phyloP scores from a whole-genome alignment of 768 basidiomycete species.

The Suillus subluteus region DNA sequence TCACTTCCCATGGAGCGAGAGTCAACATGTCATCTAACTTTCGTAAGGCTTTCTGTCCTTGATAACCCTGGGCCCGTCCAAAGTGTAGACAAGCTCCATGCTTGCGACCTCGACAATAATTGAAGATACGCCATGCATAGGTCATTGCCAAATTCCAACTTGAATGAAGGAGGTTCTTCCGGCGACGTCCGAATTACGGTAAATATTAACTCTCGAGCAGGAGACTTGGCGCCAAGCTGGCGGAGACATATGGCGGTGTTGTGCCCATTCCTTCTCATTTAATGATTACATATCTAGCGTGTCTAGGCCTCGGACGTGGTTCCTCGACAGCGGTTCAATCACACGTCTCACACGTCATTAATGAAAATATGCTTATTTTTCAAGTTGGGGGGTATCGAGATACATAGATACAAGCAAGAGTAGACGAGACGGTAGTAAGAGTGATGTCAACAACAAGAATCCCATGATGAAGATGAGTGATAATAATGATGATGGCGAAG shows the following conservation, averaged over 20 bases:
- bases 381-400: background rate
- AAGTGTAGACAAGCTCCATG: background rate
- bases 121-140: background rate
- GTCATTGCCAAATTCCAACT: background rate
- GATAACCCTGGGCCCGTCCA: background rate
- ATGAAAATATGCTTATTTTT: constrained; percentile 3
- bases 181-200: background rate
- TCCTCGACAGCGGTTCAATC: background rate
- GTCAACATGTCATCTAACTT: background rate
- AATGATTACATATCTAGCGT: background rate
- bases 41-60: background rate
- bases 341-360: background rate
- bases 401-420: background rate
- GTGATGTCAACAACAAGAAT: background rate
- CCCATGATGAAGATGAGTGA: background rate
- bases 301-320: background rate
- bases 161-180: background rate
- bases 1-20: background rate
- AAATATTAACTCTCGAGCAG: background rate
- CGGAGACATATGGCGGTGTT: background rate
- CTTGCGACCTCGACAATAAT: background rate
- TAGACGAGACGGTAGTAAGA: background rate
- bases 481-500: background rate
- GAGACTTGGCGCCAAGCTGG: background rate
- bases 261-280: background rate